These are phyloP conservation scores for Podospora pseudocomata DNA, from an alignment of 495 filamentous ascomycete genomes.

Conservation along the genomic window DNA sequence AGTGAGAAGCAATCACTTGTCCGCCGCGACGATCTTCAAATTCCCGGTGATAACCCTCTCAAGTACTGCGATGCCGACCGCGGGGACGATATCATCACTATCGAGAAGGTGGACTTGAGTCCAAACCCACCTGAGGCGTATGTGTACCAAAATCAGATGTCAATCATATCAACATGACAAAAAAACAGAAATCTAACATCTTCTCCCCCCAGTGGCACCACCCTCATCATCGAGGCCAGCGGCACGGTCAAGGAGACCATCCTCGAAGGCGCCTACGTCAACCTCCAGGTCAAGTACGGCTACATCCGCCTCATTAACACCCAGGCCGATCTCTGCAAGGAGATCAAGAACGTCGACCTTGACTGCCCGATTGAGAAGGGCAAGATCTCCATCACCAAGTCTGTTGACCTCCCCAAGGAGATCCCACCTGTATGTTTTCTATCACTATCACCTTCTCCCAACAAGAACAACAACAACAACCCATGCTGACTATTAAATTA, in stretches of 20 bases:
- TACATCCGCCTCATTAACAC: constrained; percentile 83
- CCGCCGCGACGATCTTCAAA: constrained; percentile 40
- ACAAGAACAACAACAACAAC: neutral
- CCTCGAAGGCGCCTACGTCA: constrained; percentile 71
- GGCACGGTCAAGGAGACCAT: constrained; percentile 68
- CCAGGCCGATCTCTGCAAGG: constrained; percentile 76
- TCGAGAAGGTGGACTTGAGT: constrained; percentile 71
- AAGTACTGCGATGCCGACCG: constrained; percentile 65
- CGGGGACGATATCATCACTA: constrained; percentile 60
- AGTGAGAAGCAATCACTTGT: constrained; percentile 30
- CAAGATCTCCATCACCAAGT: constrained; percentile 65
- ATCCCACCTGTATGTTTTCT: constrained; percentile 75
- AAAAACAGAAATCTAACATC: constrained; percentile 4
- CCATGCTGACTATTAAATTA: constrained; percentile 33
- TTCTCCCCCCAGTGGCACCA: constrained; percentile 58
- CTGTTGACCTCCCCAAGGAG: constrained; percentile 77
- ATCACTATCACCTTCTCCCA: neutral
- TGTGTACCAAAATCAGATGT: constrained; percentile 34
- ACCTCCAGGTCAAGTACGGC: constrained; percentile 87
- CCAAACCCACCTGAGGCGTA: constrained; percentile 90
- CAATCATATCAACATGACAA: too few relatives aligned
- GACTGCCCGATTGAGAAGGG: constrained; percentile 84
- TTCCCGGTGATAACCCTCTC: constrained; percentile 75
- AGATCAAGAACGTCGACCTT: constrained; percentile 81
- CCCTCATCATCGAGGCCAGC: constrained; percentile 72